Percentiles rank a stretch among this genome's conserved stretches.
Evolutionary conservation across 371 early-diverging fungal genomes (phyloP).

Genomic region (Apophysomyces sp.): DNA sequence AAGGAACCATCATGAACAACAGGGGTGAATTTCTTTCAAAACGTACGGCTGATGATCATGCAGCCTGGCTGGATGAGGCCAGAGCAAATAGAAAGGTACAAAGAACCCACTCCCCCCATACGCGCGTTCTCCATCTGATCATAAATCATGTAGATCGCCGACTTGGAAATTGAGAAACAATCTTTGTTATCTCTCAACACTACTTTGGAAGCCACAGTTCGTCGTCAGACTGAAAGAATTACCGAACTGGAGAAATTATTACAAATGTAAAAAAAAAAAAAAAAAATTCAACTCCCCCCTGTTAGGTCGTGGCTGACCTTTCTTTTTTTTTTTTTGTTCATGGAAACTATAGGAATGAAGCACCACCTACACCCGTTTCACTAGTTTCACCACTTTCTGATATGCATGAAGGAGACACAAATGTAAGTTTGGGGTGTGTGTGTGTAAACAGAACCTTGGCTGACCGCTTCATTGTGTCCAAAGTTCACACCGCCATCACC

Average conservation of each 20-base stretch:
- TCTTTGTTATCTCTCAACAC: constrained; percentile 44
- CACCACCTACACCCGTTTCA: not conserved
- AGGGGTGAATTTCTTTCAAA: constrained; percentile 38
- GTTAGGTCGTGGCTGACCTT: not conserved
- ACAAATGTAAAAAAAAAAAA: constrained; percentile 42
- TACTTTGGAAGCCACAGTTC: constrained; percentile 41
- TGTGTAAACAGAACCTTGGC: not conserved
- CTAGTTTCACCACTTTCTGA: not conserved
- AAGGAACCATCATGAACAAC: constrained; percentile 39
- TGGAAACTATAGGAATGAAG: not conserved
- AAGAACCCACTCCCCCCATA: not conserved
- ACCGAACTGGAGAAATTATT: constrained; percentile 44
- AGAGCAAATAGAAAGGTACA: constrained; percentile 32
- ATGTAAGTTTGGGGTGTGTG: constrained; percentile 13
- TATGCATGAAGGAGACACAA: not conserved
- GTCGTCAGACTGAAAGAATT: constrained; percentile 41
- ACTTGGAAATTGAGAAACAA: constrained; percentile 51
- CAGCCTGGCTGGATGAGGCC: constrained; percentile 33
- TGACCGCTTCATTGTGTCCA: not conserved
- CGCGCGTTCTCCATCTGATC: not conserved
- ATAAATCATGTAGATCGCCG: constrained; percentile 36
- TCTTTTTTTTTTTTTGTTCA: not conserved
- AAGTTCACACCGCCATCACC: constrained; percentile 3
- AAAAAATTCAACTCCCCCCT: too few relatives aligned
- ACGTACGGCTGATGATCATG: constrained; percentile 16